phyloP scores from a whole-genome alignment of 108 stramenopile genomes.

The Chaetoceros tenuissimus region DNA sequence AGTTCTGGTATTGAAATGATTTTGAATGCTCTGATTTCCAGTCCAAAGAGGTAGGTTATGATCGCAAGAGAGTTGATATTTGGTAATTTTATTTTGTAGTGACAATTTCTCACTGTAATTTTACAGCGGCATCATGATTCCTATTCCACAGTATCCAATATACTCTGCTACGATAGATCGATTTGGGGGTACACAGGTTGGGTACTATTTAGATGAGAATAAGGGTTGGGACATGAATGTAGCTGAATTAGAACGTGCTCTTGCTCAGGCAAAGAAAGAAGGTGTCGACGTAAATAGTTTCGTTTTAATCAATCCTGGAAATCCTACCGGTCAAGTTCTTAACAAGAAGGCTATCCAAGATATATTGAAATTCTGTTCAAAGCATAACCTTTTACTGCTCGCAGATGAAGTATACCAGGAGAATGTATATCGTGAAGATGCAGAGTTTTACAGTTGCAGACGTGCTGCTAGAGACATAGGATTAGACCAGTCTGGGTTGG shows the following conservation, averaged over 20 bases:
- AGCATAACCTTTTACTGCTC: conserved; percentile 76
- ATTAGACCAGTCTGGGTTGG: conserved; percentile 52
- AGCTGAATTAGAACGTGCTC: conserved; percentile 55
- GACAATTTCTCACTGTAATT: neutral
- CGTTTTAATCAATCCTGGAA: conserved; percentile 97
- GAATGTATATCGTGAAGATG: conserved; percentile 77
- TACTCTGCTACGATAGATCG: conserved; percentile 87
- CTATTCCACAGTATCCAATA: conserved; percentile 97
- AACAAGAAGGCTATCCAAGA: conserved; percentile 60
- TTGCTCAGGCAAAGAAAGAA: conserved; percentile 50
- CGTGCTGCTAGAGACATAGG: conserved; percentile 60
- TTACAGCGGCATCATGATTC: conserved; percentile 78
- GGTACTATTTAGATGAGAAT: conserved; percentile 86
- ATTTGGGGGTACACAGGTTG: conserved; percentile 76
- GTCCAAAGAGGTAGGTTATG: conserved; percentile 28
- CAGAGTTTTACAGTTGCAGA: conserved; percentile 71
- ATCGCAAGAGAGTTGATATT: neutral
- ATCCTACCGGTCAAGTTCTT: conserved; percentile 93
- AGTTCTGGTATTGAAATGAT: conserved; percentile 76
- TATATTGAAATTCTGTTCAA: conserved; percentile 76
- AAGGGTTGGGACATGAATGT: conserved; percentile 74
- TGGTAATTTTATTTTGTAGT: neutral
- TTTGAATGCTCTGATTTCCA: conserved; percentile 61
- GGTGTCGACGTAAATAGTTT: conserved; percentile 67
- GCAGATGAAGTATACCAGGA: conserved; percentile 98